A percentile compares a stretch with the other conserved stretches of the same genome.
phyloP scores from a whole-genome alignment of 768 basidiomycete species.

The Podaxis carcinomalis region DNA sequence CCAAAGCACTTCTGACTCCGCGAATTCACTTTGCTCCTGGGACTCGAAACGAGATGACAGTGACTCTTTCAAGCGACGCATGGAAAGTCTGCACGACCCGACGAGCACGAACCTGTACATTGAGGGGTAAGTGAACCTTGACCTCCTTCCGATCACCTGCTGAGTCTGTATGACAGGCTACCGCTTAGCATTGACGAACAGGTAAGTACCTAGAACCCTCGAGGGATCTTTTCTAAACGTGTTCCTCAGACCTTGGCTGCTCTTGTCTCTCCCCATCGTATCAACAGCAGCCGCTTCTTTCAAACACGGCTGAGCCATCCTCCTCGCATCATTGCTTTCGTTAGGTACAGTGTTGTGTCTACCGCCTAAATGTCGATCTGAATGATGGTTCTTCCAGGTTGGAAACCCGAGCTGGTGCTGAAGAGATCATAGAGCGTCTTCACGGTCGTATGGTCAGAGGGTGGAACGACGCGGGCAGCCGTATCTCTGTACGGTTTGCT shows the following conservation, averaged over 20 bases:
- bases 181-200: slow-evolving; percentile 68
- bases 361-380: slow-evolving; percentile 1
- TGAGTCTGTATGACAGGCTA: slow-evolving; percentile 34
- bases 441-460: slow-evolving; percentile 81
- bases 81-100: slow-evolving; percentile 69
- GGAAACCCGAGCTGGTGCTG: slow-evolving; percentile 66
- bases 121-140: slow-evolving; percentile 48
- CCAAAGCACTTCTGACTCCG: slow-evolving; percentile 17
- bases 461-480: slow-evolving; percentile 70
- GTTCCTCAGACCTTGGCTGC: slow-evolving; percentile 51
- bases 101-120: slow-evolving; percentile 77
- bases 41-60: slow-evolving; percentile 22
- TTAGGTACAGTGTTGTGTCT: slow-evolving; percentile 42
- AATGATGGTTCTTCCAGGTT: slow-evolving; percentile 38
- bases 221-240: background rate
- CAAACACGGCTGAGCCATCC: slow-evolving; percentile 74
- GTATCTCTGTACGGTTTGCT: slow-evolving; percentile 78
- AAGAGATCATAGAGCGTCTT: slow-evolving; percentile 72
- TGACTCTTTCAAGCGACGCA: slow-evolving; percentile 67
- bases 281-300: slow-evolving; percentile 76
- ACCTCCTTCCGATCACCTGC: background rate
- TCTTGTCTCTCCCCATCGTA: slow-evolving; percentile 65
- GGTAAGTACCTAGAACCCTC: slow-evolving; percentile 27
- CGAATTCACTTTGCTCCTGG: slow-evolving; percentile 16
- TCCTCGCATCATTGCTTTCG: slow-evolving; percentile 78